Evolutionary conservation across 2,329 filamentous ascomycete genomes (phyloP), one percentile per base, ranked within the genome.

Genomic region (Aureobasidium sp.): DNA sequence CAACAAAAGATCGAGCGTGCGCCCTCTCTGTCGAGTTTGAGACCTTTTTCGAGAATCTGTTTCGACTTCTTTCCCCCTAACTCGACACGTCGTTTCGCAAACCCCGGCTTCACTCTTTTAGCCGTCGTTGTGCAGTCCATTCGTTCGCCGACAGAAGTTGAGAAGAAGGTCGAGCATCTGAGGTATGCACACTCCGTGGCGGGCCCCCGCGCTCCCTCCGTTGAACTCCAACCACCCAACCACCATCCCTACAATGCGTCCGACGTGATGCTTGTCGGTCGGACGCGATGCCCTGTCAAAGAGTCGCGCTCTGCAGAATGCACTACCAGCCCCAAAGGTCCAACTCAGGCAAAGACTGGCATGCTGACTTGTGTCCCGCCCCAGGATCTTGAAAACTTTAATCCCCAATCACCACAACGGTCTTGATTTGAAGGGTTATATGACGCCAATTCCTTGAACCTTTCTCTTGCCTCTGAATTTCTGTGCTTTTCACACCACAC

Each of bases 41-140:
- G 37, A 51, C 37, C 27, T 41, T 32, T 37, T 34, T 37, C 32
- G 51, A 47, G 29, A 22, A 17, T 47, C 22, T 17, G 39, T 32
- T 47, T 44, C 32, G 40, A 53, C 1, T 66, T 70, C 3, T 67
- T 27, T 21, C 27, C 30, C 34, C 45, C 32, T 45, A 34, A n/a
- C n/a, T n/a, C n/a, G n/a, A n/a, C 49, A 37, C 14, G 32, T 34
- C 34, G 59, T 57, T 57, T 61, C 62, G 64, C 64, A 59, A n/a
- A 72, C 72, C 68, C 69, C 76, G 73, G 79, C 79, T 82, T 80
- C 79, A 82, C 76, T 83, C 79, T 71, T 81, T 83, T 69, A 80
- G 78, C 77, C 78, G 76, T 68, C 70, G 69, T 68, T 48, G 64
- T 68, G 70, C 77, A 72, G 59, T 68, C 64, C 70, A 59, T 64